Base-by-base conservation (phyloP, 495 filamentous ascomycete genomes). In the Neurospora cerealis region DNA sequence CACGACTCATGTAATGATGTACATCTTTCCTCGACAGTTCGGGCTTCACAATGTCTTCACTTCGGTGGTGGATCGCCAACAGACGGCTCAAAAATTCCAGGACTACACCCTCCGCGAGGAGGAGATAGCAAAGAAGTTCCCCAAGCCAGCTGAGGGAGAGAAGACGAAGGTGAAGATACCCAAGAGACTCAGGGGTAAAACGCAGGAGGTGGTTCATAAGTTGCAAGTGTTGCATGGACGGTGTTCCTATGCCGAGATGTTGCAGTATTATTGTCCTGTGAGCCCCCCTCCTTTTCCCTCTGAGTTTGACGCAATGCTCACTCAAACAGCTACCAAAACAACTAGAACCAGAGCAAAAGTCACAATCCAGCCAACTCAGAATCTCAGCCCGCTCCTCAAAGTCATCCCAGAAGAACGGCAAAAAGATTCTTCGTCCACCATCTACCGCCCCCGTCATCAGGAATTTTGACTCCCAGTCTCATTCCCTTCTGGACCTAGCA, bases 1-100 rank as follows among this genome's bases (percentile, higher is more conserved):
- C 70, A 92, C 89, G 0, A 77, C 91, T 8, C 93, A 92, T 73
- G 82, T 98, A 36, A 88, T 97, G 88, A 94, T 93, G 83, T 95
- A 99, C 80, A 90, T 99, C 2, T 99, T 99, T 75, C 96, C 96
- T 39, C 87, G 91, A 24, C 94, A 98, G 79, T 98, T 97, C 78
- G 89, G 89, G 4, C 83, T 99, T 15, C 93, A 95, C 76, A 99
- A 97, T 82, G 93, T 91, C n/a, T 98, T 98, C 77, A 93, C 92
- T 0, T 89, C 88, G 1, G 79, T 83, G 13, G 84, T 91, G 17
- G 87, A 95, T 77, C 79, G 77, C 19, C 88, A 81, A 38, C 88
- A 94, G 74, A 93, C 89, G 0, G 83, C 86, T 1, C 90, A 93
- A 70, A 85, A 86, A 39, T 89, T 94, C 76, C 95, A 93, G 75